These are phyloP conservation scores for Podochytrium sp. DNA, from an alignment of 192 early-diverging fungal species.

Conservation along the genomic window DNA sequence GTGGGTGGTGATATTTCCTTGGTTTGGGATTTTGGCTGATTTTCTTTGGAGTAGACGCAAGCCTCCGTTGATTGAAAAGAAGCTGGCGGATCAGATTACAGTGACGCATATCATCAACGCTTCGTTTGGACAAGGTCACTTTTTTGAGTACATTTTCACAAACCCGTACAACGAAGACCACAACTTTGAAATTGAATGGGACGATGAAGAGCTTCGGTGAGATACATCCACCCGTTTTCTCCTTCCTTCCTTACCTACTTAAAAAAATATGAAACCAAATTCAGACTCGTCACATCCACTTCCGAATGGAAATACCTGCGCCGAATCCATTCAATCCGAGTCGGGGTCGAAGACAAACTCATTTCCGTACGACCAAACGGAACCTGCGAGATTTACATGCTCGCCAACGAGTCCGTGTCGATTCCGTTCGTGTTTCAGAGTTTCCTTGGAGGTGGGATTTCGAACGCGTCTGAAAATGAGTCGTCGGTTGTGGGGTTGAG, in stretches of 20 bases:
- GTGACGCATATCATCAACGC: conserved; percentile 38
- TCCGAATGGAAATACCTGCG: conserved; percentile 45
- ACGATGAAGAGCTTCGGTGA: conserved; percentile 44
- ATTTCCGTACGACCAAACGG: conserved; percentile 30
- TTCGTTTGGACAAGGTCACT: conserved; percentile 49
- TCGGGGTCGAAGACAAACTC: conserved; percentile 37
- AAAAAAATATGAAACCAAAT: too few relatives aligned
- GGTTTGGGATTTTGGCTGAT: not conserved
- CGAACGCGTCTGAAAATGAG: conserved; percentile 11
- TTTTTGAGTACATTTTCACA: conserved; percentile 44
- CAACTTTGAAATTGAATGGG: conserved; percentile 50
- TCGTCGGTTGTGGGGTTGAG: not conserved
- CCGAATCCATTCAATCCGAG: conserved; percentile 28
- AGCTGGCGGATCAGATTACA: conserved; percentile 39
- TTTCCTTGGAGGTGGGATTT: conserved; percentile 33
- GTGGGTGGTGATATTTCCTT: conserved; percentile 5
- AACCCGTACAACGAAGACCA: conserved; percentile 51
- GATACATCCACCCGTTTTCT: not conserved
- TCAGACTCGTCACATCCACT: conserved; percentile 31
- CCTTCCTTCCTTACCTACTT: not conserved
- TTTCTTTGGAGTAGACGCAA: conserved; percentile 17
- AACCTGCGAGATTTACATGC: conserved; percentile 25
- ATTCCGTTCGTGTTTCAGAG: conserved; percentile 59
- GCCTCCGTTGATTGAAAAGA: conserved; percentile 31
- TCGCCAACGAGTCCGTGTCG: conserved; percentile 37